Conservation (phyloP, 2,329 filamentous ascomycete genomes). For the Epichloe amarillans region DNA sequence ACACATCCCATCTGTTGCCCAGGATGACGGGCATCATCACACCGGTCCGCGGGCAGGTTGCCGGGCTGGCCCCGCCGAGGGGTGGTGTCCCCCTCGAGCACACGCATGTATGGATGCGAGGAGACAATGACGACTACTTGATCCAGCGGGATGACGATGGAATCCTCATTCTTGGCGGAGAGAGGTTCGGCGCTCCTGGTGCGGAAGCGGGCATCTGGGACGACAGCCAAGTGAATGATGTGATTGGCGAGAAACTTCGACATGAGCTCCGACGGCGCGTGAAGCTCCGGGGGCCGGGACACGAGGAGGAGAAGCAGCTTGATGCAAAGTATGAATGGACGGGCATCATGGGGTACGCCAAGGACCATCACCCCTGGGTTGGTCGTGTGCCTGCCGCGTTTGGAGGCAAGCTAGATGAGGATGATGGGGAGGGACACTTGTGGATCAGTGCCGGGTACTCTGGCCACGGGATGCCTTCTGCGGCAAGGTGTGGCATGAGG, state of each 20-base stretch:
- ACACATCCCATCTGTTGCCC: conserved; percentile 65
- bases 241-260: conserved; percentile 42
- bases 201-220: conserved; percentile 39
- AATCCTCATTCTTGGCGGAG: conserved; percentile 59
- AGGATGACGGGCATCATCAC: conserved; percentile 57
- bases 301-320: conserved; percentile 31
- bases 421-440: conserved; percentile 28
- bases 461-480: conserved; percentile 66
- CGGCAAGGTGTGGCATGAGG: conserved; percentile 51
- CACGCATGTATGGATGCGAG: conserved; percentile 49
- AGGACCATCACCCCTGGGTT: conserved; percentile 58
- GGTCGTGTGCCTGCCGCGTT: conserved; percentile 45
- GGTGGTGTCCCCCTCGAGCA: conserved; percentile 30
- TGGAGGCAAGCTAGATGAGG: conserved; percentile 26
- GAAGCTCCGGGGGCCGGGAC: conserved; percentile 22
- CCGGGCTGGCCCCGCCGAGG: conserved; percentile 45
- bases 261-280: conserved; percentile 27
- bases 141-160: conserved; percentile 49
- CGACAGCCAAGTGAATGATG: conserved; percentile 43
- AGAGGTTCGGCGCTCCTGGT: conserved; percentile 41
- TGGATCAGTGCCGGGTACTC: conserved; percentile 56
- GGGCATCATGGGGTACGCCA: conserved; percentile 65
- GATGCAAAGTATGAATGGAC: conserved; percentile 55
- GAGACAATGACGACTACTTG: conserved; percentile 53
- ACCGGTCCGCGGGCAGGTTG: conserved; percentile 64